Evolutionary conservation across 2,329 filamentous ascomycete species (phyloP).

Genomic region (Botrytis aclada): DNA sequence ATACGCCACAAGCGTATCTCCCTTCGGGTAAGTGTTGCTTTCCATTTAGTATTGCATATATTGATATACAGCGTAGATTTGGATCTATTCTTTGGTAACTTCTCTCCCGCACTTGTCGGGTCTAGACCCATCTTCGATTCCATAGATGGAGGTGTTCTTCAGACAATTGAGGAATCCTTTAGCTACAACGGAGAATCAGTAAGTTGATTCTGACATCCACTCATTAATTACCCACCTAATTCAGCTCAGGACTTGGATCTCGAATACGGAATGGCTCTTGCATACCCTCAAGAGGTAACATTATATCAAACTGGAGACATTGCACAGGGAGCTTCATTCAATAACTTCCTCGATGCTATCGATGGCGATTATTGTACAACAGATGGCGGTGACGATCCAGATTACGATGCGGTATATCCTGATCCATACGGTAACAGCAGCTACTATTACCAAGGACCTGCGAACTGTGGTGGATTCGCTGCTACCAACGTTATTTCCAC

Average conservation of each 20-base stretch:
- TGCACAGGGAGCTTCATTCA: slow-evolving; percentile 22
- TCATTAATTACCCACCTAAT: background rate
- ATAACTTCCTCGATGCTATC: slow-evolving; percentile 38
- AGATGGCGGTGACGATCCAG: slow-evolving; percentile 40
- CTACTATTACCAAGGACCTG: slow-evolving; percentile 39
- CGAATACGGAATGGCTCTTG: slow-evolving; percentile 51
- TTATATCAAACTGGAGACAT: slow-evolving; percentile 39
- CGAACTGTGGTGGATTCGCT: slow-evolving; percentile 45
- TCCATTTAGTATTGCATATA: background rate
- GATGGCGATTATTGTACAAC: slow-evolving; percentile 44
- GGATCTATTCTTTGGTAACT: slow-evolving; percentile 47
- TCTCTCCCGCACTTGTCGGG: slow-evolving; percentile 44
- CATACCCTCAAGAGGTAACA: slow-evolving; percentile 50
- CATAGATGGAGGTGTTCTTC: slow-evolving; percentile 48
- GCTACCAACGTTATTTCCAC: slow-evolving; percentile 53
- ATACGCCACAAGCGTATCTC: slow-evolving; percentile 47
- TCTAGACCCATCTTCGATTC: slow-evolving; percentile 45
- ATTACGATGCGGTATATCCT: slow-evolving; percentile 38
- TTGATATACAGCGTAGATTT: slow-evolving; percentile 37
- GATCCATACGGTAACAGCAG: slow-evolving; percentile 28
- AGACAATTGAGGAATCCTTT: slow-evolving; percentile 41
- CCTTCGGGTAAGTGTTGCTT: slow-evolving; percentile 37
- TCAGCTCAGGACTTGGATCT: slow-evolving; percentile 47
- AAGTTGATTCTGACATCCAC: background rate
- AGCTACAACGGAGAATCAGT: slow-evolving; percentile 47